phyloP scores from a whole-genome alignment of 129 eudicot species.

The Cynara cardunculus region DNA sequence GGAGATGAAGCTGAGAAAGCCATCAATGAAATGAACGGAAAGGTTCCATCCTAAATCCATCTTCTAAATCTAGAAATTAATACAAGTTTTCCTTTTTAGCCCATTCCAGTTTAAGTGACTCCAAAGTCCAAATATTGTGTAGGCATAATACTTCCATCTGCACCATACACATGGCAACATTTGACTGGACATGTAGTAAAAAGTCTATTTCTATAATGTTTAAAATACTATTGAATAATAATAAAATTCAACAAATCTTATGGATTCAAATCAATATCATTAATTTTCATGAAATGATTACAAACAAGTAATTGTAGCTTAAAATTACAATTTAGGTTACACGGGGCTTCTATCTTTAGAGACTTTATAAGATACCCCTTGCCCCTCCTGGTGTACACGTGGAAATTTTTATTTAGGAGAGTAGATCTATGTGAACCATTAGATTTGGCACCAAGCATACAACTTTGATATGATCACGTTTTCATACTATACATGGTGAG shows the following conservation, averaged over 20 bases:
- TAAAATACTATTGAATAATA: not conserved
- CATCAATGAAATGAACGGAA: constrained; percentile 72
- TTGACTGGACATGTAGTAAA: not conserved
- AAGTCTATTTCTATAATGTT: not conserved
- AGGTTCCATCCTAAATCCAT: constrained; percentile 31
- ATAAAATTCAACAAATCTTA: not conserved
- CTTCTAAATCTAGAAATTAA: not conserved
- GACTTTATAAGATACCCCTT: not conserved
- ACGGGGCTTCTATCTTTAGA: not conserved
- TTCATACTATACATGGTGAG: not conserved
- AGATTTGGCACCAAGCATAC: not conserved
- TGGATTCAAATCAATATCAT: not conserved
- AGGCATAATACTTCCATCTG: not conserved
- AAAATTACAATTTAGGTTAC: too few relatives aligned
- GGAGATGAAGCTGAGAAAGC: constrained; percentile 83
- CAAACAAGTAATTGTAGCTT: too few relatives aligned
- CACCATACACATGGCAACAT: not conserved
- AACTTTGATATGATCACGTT: not conserved
- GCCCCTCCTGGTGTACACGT: not conserved
- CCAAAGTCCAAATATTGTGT: not conserved
- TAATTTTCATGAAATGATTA: too few relatives aligned
- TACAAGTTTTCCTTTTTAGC: not conserved
- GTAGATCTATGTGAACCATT: not conserved
- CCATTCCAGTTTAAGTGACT: not conserved
- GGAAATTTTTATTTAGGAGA: not conserved